Evolutionary conservation across 352 stramenopile genomes (phyloP), one percentile per base, ranked within the genome.

Genomic region (Phytophthora capsici): DNA sequence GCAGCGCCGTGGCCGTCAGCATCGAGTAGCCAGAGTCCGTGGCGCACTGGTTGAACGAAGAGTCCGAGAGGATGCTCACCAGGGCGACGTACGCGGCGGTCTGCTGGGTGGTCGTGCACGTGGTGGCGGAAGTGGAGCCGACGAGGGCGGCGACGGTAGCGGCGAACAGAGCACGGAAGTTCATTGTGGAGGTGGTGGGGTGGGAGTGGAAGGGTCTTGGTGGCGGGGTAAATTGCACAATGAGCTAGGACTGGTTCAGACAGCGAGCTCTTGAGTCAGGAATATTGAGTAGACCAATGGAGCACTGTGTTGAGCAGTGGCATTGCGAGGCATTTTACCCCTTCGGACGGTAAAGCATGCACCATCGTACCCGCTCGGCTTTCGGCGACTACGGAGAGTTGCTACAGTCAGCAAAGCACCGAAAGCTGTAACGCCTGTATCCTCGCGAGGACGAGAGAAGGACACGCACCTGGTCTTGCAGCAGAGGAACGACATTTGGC

Each of bases 11-110:
- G 43, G 66, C 55, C 38, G 55, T 63, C 49, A 74, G 50, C 60
- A 74, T 61, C 22, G 48, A 62, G 66, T 71, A 74, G 41, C 54
- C 55, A 17, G 64, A 68, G 51, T 63, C 66, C 20, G 55, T 57
- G 4, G 54, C 17, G 61, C 66, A 74, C 45, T 66, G 49, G 41
- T 55, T 51, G 37, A 74, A 65, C 16, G 51, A 66, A 22, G 54
- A 20, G 36, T 66, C 50, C 25, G 49, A 57, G 2, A 73, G 53
- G 26, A 73, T 58, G 38, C 46, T 61, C 20, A 68, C 58, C 16
- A 73, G 53, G 20, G 58, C 32, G 1, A 61, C 43, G 65, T 69
- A 69, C 13, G 52, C 65, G 8, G 65, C 59, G 2, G 58, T 73
- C 41, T 59, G 53, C 53, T 73, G 53, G 23, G 58, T 55, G 7